Conservation (phyloP, 192 early-diverging fungal species). For the Powellomyces hirtus region DNA sequence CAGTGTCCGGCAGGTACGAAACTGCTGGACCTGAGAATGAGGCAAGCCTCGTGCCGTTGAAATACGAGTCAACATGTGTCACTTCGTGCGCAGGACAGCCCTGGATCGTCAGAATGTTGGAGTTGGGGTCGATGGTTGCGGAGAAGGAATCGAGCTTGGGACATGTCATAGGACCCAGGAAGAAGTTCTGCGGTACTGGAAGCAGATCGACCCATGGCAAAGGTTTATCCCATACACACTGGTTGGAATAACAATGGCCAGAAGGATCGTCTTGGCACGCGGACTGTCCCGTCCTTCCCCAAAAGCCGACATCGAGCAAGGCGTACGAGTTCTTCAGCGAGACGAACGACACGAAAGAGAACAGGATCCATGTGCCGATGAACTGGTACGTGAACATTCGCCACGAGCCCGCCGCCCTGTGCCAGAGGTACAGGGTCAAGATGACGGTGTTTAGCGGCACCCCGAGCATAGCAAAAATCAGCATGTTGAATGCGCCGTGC, state of each 20-base stretch:
- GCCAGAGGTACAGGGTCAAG: neutral
- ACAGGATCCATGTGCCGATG: neutral
- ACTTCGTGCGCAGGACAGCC: neutral
- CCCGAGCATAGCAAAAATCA: neutral
- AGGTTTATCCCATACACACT: slow-evolving; percentile 7
- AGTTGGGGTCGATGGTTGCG: neutral
- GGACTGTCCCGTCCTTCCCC: neutral
- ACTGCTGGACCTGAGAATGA: neutral
- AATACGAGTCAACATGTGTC: neutral
- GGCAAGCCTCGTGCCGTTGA: slow-evolving; percentile 1
- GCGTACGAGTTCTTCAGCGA: neutral
- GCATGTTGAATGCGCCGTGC: slow-evolving; percentile 12
- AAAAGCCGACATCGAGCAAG: slow-evolving; percentile 1
- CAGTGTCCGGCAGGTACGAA: neutral
- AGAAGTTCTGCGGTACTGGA: slow-evolving; percentile 3
- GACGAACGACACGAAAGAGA: neutral
- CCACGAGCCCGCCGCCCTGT: neutral
- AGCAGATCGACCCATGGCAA: neutral
- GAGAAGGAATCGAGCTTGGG: neutral
- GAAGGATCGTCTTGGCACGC: neutral
- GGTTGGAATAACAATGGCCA: neutral
- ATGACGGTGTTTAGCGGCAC: slow-evolving; percentile 5
- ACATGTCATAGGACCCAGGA: slow-evolving; percentile 6
- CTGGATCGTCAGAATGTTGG: neutral
- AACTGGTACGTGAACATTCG: neutral